A percentile compares a stretch with the other conserved stretches of the same genome.
Conservation (phyloP, 352 stramenopile species). For the Albugo laibachii region DNA sequence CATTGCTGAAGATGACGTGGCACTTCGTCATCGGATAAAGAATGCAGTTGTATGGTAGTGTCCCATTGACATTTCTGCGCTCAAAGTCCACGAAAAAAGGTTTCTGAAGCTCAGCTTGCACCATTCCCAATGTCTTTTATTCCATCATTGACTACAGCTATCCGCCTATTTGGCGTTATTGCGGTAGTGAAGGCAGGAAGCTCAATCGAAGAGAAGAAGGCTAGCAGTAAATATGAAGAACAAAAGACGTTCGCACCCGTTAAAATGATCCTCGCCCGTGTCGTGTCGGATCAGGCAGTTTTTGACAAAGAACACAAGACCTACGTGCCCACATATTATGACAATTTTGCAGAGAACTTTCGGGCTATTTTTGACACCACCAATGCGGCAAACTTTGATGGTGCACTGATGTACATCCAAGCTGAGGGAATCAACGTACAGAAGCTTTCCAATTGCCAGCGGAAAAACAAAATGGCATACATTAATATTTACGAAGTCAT, state of each 20-base stretch:
- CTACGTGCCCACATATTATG: constrained; percentile 23
- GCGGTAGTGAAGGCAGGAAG: too few species aligned
- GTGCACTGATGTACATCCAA: constrained; percentile 62
- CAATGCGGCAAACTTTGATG: constrained; percentile 57
- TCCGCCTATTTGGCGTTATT: too few species aligned
- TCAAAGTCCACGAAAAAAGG: too few species aligned
- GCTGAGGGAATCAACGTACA: constrained; percentile 41
- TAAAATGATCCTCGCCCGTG: constrained; percentile 29
- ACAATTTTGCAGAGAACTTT: constrained; percentile 19
- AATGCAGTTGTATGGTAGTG: too few species aligned
- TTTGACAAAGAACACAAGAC: constrained; percentile 13
- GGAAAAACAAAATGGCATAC: constrained; percentile 53
- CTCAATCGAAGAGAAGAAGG: too few species aligned
- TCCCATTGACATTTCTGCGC: too few species aligned
- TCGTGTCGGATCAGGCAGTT: constrained; percentile 17
- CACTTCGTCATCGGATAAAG: too few species aligned
- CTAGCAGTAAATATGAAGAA: too few species aligned
- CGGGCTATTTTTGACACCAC: constrained; percentile 33
- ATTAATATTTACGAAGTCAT: constrained; percentile 52
- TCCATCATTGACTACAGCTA: too few species aligned
- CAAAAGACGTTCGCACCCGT: constrained; percentile 15
- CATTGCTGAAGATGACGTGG: too few species aligned
- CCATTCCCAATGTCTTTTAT: too few species aligned
- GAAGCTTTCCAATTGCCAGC: constrained; percentile 17
- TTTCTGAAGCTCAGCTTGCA: too few species aligned